phyloP scores from a whole-genome alignment of 1,284 basidiomycete species.

The Marasmius tenuissimus region DNA sequence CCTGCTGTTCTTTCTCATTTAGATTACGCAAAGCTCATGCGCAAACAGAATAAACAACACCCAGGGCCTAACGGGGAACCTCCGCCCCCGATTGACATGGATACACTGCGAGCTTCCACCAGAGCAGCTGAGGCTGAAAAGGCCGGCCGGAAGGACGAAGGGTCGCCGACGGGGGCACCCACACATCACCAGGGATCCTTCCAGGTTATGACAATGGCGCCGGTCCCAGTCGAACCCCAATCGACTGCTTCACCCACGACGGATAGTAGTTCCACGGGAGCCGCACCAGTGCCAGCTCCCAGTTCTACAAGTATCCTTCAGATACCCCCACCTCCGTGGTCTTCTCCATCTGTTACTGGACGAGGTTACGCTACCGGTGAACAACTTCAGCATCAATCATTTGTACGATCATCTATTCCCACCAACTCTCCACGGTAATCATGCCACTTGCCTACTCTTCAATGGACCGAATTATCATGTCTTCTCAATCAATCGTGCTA shows the following conservation, averaged over 20 bases:
- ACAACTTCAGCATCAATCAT: conserved; percentile 54
- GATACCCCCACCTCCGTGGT: conserved; percentile 1
- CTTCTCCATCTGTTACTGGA: neutral
- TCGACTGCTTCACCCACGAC: neutral
- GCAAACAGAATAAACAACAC: conserved; percentile 64
- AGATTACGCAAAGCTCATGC: conserved; percentile 80
- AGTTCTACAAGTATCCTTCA: conserved; percentile 36
- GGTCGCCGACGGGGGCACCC: conserved; percentile 27
- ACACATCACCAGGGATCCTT: conserved; percentile 54
- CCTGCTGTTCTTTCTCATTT: neutral
- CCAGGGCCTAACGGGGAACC: conserved; percentile 46
- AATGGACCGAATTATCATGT: neutral
- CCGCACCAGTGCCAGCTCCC: conserved; percentile 15
- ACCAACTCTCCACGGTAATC: conserved; percentile 2
- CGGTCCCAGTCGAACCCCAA: conserved; percentile 17
- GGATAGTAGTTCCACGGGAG: conserved; percentile 15
- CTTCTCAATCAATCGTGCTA: neutral
- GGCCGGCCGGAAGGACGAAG: conserved; percentile 25
- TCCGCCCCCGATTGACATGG: conserved; percentile 64
- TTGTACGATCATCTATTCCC: conserved; percentile 37
- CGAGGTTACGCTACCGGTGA: neutral
- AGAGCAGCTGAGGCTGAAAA: conserved; percentile 55
- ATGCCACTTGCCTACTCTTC: neutral
- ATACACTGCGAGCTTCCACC: conserved; percentile 69
- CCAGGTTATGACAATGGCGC: conserved; percentile 41